Evolutionary conservation across 352 stramenopile species (phyloP).

Genomic region (Globisporangium middletonii): DNA sequence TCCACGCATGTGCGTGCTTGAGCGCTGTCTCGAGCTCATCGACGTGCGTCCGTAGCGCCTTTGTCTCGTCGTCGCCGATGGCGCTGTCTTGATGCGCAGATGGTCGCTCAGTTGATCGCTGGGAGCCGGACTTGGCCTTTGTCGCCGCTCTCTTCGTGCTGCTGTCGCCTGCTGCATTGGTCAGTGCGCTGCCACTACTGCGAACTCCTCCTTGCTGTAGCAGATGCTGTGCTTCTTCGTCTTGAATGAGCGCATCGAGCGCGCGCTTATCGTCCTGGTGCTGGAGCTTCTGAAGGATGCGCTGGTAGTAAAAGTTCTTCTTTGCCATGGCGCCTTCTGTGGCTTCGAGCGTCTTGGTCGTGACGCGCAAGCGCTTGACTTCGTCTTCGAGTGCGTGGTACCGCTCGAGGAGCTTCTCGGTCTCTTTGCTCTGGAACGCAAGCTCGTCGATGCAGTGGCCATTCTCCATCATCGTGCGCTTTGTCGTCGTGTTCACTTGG

Average conservation of each 20-base stretch:
- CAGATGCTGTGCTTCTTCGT: not conserved
- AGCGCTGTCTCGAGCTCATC: slow-evolving; percentile 25
- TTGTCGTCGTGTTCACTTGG: slow-evolving; percentile 61
- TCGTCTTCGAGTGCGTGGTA: slow-evolving; percentile 40
- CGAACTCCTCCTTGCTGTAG: not conserved
- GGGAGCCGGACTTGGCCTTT: not conserved
- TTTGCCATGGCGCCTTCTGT: slow-evolving; percentile 54
- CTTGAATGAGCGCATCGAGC: slow-evolving; percentile 7
- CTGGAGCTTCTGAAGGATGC: slow-evolving; percentile 52
- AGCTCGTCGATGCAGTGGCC: slow-evolving; percentile 72
- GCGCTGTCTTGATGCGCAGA: not conserved
- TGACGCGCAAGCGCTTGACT: slow-evolving; percentile 30
- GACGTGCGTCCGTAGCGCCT: slow-evolving; percentile 11
- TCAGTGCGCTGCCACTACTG: not conserved
- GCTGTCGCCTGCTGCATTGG: not conserved
- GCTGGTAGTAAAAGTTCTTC: slow-evolving; percentile 70
- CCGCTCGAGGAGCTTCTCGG: slow-evolving; percentile 55
- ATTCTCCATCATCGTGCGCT: slow-evolving; percentile 79
- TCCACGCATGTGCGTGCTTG: slow-evolving; percentile 34
- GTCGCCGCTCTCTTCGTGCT: slow-evolving; percentile 9
- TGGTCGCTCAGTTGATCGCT: not conserved
- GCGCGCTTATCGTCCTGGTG: slow-evolving; percentile 14
- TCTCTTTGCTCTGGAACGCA: slow-evolving; percentile 64
- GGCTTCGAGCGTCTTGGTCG: slow-evolving; percentile 42
- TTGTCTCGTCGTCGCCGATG: slow-evolving; percentile 7